Percentiles rank a stretch among this genome's conserved stretches.
These are phyloP conservation scores for Sarocladiaceae sp. DNA, from an alignment of 2,329 filamentous ascomycete genomes.

Conservation along the genomic window DNA sequence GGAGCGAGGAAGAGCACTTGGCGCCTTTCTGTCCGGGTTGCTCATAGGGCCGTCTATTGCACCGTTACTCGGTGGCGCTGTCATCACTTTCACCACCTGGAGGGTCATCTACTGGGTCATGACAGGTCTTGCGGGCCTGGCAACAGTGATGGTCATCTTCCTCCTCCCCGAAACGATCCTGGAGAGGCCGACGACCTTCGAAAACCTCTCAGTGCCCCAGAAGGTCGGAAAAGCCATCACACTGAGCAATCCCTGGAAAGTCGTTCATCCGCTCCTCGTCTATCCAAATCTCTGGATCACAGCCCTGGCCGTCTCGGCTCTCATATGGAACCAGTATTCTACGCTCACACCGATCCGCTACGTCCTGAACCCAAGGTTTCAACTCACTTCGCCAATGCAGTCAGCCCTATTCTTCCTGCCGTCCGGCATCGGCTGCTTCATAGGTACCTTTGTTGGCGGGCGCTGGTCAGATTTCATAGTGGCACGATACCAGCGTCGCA, in stretches of 20 bases:
- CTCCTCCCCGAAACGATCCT: conserved; percentile 65
- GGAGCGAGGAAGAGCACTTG: conserved; percentile 58
- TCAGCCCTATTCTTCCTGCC: conserved; percentile 65
- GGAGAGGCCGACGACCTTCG: conserved; percentile 5
- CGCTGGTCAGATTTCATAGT: conserved; percentile 60
- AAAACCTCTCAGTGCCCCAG: background rate
- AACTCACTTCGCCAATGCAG: conserved; percentile 57
- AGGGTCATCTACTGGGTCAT: conserved; percentile 67
- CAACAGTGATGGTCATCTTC: conserved; percentile 48
- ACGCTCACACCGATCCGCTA: conserved; percentile 64
- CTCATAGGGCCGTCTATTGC: conserved; percentile 60
- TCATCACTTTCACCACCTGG: conserved; percentile 62
- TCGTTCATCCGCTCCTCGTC: conserved; percentile 16
- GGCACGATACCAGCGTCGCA: conserved; percentile 36
- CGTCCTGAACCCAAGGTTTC: conserved; percentile 64
- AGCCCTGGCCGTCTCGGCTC: conserved; percentile 49
- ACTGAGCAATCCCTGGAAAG: conserved; percentile 12
- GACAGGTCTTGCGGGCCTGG: conserved; percentile 51
- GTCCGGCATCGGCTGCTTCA: conserved; percentile 59
- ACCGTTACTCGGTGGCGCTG: conserved; percentile 60
- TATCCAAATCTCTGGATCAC: conserved; percentile 60
- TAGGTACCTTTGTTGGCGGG: conserved; percentile 61
- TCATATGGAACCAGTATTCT: conserved; percentile 68
- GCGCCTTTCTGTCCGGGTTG: conserved; percentile 61
- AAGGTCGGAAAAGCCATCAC: conserved; percentile 2